Percentiles rank a stretch among this genome's conserved stretches.
phyloP scores from a whole-genome alignment of 345 rosid genomes.

The Eucalyptus regnans region DNA sequence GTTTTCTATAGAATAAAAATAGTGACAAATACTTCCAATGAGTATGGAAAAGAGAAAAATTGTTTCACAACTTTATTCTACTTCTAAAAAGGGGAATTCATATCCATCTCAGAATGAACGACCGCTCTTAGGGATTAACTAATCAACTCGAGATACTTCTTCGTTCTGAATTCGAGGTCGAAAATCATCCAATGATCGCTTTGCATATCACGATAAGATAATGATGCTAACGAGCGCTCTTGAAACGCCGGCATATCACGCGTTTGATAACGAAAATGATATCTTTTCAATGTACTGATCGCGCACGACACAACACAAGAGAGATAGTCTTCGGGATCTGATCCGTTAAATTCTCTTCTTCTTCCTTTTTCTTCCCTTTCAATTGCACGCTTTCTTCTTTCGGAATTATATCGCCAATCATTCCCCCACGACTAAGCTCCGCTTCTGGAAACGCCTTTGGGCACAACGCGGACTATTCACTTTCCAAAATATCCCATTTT shows the following conservation, averaged over 20 bases:
- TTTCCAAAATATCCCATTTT: neutral
- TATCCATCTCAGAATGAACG: rapidly evolving
- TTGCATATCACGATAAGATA: neutral
- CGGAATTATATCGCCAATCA: neutral
- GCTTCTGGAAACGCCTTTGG: neutral
- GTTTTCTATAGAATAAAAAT: rapidly evolving
- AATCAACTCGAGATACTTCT: neutral
- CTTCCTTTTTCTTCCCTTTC: rapidly evolving
- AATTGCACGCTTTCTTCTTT: neutral
- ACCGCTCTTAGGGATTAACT: rapidly evolving
- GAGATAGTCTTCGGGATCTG: rapidly evolving
- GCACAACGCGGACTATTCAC: neutral
- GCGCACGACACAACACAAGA: neutral
- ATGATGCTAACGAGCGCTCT: neutral
- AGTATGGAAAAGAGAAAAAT: neutral
- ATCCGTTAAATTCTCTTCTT: neutral
- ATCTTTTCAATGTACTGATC: neutral
- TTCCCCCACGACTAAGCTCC: neutral
- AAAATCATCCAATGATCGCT: neutral
- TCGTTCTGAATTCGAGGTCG: rapidly evolving
- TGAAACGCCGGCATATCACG: rapidly evolving
- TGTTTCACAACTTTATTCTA: neutral
- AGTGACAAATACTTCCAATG: rapidly evolving
- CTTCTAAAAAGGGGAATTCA: too few relatives aligned
- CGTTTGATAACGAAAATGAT: rapidly evolving